Base-by-base conservation (phyloP, 2,329 filamentous ascomycete genomes). In the Clonostachys rhizophaga region DNA sequence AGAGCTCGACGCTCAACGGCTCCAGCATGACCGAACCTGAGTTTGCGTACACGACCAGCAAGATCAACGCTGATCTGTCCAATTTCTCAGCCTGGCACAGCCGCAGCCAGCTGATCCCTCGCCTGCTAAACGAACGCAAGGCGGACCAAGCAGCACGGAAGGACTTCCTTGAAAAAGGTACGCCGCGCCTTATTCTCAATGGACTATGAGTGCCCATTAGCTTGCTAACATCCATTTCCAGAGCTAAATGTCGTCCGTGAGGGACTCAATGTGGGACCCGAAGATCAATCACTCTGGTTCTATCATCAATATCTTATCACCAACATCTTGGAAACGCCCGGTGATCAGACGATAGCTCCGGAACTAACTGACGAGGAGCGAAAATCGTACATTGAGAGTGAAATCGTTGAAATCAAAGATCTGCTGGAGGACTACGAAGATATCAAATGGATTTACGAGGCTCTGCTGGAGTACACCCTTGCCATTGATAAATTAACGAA, bases 41-140 rank as follows among this genome's bases (percentile, higher is more conserved):
- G 64, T 94, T 96, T 55, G 83, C 81, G 35, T 97, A 96, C 66
- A 96, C 94, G 2, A 91, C 86, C 13, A 87, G 82, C 60, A 96
- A 92, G 89, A 90, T 96, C 57, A 72, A 78, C 39, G 72, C 69
- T n/a, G 88, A 95, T 57, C 74, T 99, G 43, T 95, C 89, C 39
- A 99, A 99, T 64, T 99, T 97, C 64, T 96, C 91, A 5, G 94
- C 94, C 3, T 97, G 94, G 92, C 94, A 99, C 63, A 87, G 87
- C 60, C 83, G 94, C 45, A 90, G 87, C 55, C 89, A 88, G 59
- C 75, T 97, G 18, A 94, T 96, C 47, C 82, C 88, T 40, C 78
- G 80, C 39, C 67, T 96, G 17, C 71, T 97, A 44, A 69, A 81
- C 16, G 88, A 95, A 65, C 79, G 89, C 43, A 66, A 73, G 0